phyloP scores from a whole-genome alignment of 495 filamentous ascomycete species.

The Rostrohypoxylon terebratum region DNA sequence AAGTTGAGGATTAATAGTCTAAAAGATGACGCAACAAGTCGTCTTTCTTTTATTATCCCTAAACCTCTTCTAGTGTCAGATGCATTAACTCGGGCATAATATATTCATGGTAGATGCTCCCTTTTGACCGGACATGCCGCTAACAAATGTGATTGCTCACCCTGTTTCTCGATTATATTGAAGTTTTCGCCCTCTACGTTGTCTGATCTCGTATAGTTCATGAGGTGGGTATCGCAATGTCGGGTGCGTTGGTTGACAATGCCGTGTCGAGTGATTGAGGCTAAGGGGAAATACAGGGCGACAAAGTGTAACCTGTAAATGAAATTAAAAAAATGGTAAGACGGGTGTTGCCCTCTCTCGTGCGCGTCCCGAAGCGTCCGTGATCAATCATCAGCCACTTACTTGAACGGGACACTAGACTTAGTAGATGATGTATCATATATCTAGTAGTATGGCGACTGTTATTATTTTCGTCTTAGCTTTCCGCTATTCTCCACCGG shows the following conservation, averaged over 20 bases:
- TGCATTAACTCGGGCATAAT: constrained; percentile 27
- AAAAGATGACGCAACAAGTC: constrained; percentile 36
- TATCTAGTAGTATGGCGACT: constrained; percentile 13
- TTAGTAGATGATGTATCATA: constrained; percentile 38
- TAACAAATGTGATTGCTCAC: constrained; percentile 34
- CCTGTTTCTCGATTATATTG: constrained; percentile 16
- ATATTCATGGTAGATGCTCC: constrained; percentile 19
- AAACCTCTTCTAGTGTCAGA: constrained; percentile 30
- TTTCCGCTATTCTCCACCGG: not conserved
- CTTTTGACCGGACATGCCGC: constrained; percentile 24
- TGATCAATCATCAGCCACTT: constrained; percentile 26
- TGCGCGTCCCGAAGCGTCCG: constrained; percentile 43
- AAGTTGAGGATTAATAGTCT: constrained; percentile 35
- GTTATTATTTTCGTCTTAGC: constrained; percentile 7
- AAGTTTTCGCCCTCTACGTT: constrained; percentile 1
- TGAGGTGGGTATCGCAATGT: not conserved
- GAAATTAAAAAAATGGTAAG: constrained; percentile 35
- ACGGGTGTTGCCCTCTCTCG: constrained; percentile 37
- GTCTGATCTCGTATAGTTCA: constrained; percentile 15
- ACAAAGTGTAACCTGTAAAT: constrained; percentile 38
- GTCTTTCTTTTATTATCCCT: constrained; percentile 3
- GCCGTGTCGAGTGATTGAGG: constrained; percentile 31
- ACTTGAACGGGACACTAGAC: constrained; percentile 16
- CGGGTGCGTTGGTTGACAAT: constrained; percentile 21
- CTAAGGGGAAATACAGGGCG: constrained; percentile 26